Evolutionary conservation across 129 eudicot species (phyloP), one percentile per base, ranked within the genome.

Genomic region (Kitagawia praeruptora): DNA sequence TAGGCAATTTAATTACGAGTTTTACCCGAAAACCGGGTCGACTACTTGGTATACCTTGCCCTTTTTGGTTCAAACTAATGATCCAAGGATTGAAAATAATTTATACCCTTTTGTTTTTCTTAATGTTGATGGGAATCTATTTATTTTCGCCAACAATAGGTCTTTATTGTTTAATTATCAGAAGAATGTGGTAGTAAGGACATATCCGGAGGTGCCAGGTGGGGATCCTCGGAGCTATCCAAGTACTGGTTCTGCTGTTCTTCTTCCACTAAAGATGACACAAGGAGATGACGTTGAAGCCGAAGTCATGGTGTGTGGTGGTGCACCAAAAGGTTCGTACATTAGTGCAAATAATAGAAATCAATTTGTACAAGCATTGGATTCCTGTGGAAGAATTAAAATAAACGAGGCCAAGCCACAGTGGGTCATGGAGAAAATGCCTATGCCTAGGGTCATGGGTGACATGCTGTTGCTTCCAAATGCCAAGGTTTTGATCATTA

Each of bases 201-300:
- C 86, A 8, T 93, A 88, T 80, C 98, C 97, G 2, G 69, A 80
- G 0, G 82, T 93, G 2, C 93, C 96, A 4, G 96, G 90, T 44
- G 97, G 96, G 6, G 96, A 93, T 79, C 98, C 98, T 40, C 82
- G 98, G 70, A 86, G 80, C 79, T 93, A 91, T 80, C 98, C 98
- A 38, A 93, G 98, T 53, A 82, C 97, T 5, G 98, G 98, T 28
- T 93, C 98, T 0, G 96, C 91, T 2, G 98, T 89, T 78, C 84
- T 94, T 51, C 91, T 94, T 19, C 98, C 98, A 18, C 51, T 93
- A 79, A 81, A 76, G 83, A 85, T 80, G 27, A 61, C 77, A 54
- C 77, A 81, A 49, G 89, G 82, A 61, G 34, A 63, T 21, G 71
- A 21, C 2, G 48, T 28, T 19, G 87, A 73, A 70, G 89, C 84